Evolutionary conservation across 1,284 basidiomycete species (phyloP).

Genomic region (Trametes versicolor): DNA sequence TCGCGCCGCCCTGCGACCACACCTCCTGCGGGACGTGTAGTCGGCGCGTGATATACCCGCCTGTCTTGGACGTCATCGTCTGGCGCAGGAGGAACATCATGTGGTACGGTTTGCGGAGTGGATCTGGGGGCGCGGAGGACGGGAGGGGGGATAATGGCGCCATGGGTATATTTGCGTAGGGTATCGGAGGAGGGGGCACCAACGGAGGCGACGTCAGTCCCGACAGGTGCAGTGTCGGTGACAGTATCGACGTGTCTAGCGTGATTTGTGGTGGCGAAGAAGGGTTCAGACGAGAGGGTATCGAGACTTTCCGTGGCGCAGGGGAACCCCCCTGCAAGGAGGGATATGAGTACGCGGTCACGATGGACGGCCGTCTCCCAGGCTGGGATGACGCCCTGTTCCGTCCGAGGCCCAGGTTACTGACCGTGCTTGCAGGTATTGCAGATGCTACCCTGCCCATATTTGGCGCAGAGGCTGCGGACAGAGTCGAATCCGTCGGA

Average conservation of each 20-base stretch:
- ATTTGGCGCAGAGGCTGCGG: slow-evolving; percentile 53
- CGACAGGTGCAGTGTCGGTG: slow-evolving; percentile 47
- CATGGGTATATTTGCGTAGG: slow-evolving; percentile 66
- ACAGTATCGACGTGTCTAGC: slow-evolving; percentile 62
- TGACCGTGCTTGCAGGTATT: slow-evolving; percentile 50
- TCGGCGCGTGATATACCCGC: slow-evolving; percentile 88
- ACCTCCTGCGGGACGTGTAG: slow-evolving; percentile 91
- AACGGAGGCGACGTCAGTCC: slow-evolving; percentile 47
- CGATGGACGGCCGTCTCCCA: slow-evolving; percentile 66
- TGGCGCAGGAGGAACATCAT: slow-evolving; percentile 84
- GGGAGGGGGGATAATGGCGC: slow-evolving; percentile 82
- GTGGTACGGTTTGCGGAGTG: slow-evolving; percentile 89
- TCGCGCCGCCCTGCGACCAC: slow-evolving; percentile 91
- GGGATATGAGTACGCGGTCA: slow-evolving; percentile 37
- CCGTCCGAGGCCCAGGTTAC: slow-evolving; percentile 53
- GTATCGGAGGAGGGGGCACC: slow-evolving; percentile 60
- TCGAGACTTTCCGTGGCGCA: slow-evolving; percentile 65
- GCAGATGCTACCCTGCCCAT: slow-evolving; percentile 54
- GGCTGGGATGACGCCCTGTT: slow-evolving; percentile 76
- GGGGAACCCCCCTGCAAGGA: slow-evolving; percentile 45
- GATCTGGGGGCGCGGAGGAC: slow-evolving; percentile 72
- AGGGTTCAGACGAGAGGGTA: slow-evolving; percentile 65
- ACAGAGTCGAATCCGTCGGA: slow-evolving; percentile 62
- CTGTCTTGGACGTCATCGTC: slow-evolving; percentile 85
- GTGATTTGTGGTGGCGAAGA: slow-evolving; percentile 55